phyloP scores from a whole-genome alignment of 2,329 filamentous ascomycete species.

The Aspergillus pseudonomiae region DNA sequence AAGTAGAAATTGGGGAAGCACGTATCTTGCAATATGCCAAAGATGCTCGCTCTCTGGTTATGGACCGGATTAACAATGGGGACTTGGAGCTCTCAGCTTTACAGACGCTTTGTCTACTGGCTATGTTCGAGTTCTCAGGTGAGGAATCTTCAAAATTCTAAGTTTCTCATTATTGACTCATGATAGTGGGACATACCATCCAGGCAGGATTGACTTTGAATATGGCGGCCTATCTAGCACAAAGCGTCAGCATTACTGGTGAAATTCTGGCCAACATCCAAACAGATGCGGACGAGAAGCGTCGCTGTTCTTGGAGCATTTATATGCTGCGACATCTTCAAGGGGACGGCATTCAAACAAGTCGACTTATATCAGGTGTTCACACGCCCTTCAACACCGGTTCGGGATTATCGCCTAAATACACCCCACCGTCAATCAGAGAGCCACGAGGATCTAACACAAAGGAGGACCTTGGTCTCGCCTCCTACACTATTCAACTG shows the following conservation, averaged over 20 bases:
- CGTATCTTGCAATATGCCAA: conserved; percentile 23
- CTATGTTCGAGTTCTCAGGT: conserved; percentile 36
- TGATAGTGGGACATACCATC: background rate
- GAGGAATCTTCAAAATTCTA: conserved; percentile 9
- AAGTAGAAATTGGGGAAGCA: conserved; percentile 12
- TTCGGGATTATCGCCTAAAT: background rate
- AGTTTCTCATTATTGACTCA: background rate
- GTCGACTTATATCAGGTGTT: background rate
- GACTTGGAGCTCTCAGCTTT: conserved; percentile 37
- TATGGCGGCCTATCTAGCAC: background rate
- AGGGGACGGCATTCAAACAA: background rate
- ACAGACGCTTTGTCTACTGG: conserved; percentile 37
- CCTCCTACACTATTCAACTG: conserved; percentile 44
- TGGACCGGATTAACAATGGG: conserved; percentile 31
- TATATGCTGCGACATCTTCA: background rate
- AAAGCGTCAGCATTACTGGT: background rate
- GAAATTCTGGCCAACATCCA: background rate
- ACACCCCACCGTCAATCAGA: background rate
- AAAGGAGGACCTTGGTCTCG: conserved; percentile 37
- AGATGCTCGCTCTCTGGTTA: conserved; percentile 26
- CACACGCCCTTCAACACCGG: background rate
- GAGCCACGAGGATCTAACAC: conserved; percentile 3
- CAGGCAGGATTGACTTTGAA: background rate
- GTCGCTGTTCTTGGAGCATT: background rate
- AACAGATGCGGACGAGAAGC: background rate